Evolutionary conservation across 129 eudicot species (phyloP).

Genomic region (carrot (Daucus carota)): DH1_v3.0 NC_030389.2:23663001-23663500

Average conservation of each 20-base stretch:
- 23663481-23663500: background rate
- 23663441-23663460: background rate
- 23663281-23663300: background rate
- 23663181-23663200: slow-evolving; percentile 1
- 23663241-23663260: background rate
- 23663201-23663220: background rate
- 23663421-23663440: too few species aligned
- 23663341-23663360: background rate
- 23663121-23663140: slow-evolving; percentile 5
- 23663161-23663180: background rate
- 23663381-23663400: background rate
- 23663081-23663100: background rate
- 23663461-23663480: background rate
- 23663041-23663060: background rate
- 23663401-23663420: background rate
- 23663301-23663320: background rate
- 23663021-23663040: slow-evolving; percentile 2
- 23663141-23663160: background rate
- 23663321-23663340: background rate
- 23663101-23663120: background rate
- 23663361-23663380: background rate
- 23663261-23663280: background rate
- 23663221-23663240: background rate
- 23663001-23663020: slow-evolving; percentile 54
- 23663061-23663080: slow-evolving; percentile 4